Percentiles rank a stretch among this genome's conserved stretches.
These are phyloP conservation scores for Mucor saturninus DNA, from an alignment of 371 early-diverging fungal genomes.

Conservation along the genomic window DNA sequence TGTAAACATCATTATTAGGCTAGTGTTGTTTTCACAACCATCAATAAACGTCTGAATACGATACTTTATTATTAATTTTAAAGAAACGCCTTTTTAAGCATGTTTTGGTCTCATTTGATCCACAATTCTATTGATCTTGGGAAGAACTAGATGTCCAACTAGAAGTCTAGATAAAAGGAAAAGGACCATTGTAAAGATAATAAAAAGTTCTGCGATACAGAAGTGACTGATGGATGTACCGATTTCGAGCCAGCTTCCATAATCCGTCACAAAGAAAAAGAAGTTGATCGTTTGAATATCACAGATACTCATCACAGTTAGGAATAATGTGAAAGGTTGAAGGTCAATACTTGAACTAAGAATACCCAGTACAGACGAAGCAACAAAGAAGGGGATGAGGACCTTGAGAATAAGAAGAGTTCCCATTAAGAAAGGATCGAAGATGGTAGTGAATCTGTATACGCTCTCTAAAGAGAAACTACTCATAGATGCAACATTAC, in stretches of 20 bases:
- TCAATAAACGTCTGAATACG: too few species aligned
- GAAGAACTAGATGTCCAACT: constrained; percentile 56
- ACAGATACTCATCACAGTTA: constrained; percentile 82
- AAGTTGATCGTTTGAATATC: constrained; percentile 96
- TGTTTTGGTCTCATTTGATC: constrained; percentile 24
- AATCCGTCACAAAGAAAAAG: constrained; percentile 91
- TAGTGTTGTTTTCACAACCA: too few species aligned
- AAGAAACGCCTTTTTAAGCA: background rate
- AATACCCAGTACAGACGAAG: constrained; percentile 81
- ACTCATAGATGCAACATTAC: constrained; percentile 90
- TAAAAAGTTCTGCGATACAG: constrained; percentile 84
- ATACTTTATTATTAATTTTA: background rate
- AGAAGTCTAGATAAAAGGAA: constrained; percentile 67
- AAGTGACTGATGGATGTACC: constrained; percentile 94
- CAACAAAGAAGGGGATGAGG: constrained; percentile 90
- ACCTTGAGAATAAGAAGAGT: constrained; percentile 85
- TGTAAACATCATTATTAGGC: too few species aligned
- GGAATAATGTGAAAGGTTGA: constrained; percentile 83
- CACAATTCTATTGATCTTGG: constrained; percentile 19
- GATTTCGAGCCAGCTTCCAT: constrained; percentile 96
- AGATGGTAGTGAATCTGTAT: constrained; percentile 88
- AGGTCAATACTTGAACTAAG: constrained; percentile 74
- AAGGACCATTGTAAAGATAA: constrained; percentile 77
- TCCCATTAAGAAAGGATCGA: constrained; percentile 92
- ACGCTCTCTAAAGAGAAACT: constrained; percentile 91